Conservation (phyloP, 2,329 filamentous ascomycete genomes). For the Pseudocercospora cruenta region DNA sequence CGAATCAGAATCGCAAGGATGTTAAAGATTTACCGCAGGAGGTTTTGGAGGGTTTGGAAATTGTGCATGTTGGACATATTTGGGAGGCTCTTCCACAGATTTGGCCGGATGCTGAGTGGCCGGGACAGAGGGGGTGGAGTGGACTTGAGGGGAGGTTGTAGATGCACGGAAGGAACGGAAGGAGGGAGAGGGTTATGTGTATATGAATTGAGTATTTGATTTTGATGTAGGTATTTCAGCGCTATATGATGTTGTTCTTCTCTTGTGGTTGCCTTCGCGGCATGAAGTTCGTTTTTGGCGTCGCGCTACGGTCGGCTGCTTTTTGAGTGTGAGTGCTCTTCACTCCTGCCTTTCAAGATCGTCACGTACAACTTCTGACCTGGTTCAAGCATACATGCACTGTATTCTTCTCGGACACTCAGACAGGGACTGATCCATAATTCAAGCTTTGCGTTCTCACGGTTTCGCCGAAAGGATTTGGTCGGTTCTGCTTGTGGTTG, state of each 20-base stretch:
- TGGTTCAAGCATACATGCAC: too few species aligned
- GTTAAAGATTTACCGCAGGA: constrained; percentile 87
- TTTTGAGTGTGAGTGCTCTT: too few species aligned
- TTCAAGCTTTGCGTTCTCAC: too few species aligned
- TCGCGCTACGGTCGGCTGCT: too few species aligned
- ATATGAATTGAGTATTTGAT: not conserved
- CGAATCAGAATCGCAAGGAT: constrained; percentile 88
- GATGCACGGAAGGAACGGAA: not conserved
- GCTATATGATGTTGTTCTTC: not conserved
- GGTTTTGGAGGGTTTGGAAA: constrained; percentile 82
- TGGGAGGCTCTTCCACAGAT: constrained; percentile 91
- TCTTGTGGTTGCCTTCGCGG: not conserved
- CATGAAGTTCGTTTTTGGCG: not conserved
- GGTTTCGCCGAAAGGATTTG: too few species aligned
- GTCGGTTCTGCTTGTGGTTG: too few species aligned
- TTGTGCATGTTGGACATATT: constrained; percentile 86
- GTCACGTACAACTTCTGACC: not conserved
- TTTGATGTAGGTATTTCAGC: not conserved
- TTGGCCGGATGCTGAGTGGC: constrained; percentile 90
- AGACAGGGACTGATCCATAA: too few species aligned
- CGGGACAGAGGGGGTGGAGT: constrained; percentile 69
- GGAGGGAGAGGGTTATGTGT: constrained; percentile 2
- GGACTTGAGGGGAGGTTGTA: constrained; percentile 76
- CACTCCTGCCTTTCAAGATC: too few species aligned
- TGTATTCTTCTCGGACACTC: too few species aligned